Base-by-base conservation (phyloP, 495 filamentous ascomycete genomes). In the Lophium mytilinum region DNA sequence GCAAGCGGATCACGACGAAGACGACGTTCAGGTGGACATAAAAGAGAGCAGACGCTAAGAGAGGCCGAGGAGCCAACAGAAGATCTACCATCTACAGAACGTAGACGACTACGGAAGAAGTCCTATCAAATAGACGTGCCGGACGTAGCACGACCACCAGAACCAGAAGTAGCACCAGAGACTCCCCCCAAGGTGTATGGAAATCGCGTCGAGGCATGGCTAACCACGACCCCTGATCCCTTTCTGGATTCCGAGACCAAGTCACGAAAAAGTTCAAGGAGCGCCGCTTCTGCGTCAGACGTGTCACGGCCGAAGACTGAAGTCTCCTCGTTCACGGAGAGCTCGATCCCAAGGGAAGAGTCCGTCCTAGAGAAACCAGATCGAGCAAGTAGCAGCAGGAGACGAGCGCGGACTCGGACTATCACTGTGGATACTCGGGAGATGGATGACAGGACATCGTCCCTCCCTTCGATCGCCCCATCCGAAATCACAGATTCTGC, bases 131-230 rank as follows among this genome's bases (percentile, higher is more conserved):
- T 17, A 14, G 53, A 55, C n/a, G 21, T 34, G 19, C 43, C 33
- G 5, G 30, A 14, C 11, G 1, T 39, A 12, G 1, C 37, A 34
- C 47, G 9, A 17, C 42, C 37, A 14, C 59, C 18, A 9, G 52
- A 58, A 37, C 40, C 40, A n/a, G 9, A 14, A 9, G 45, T 19
- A 5, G 40, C 45, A 12, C 59, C 56, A 10, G 55, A 62, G 42
- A 62, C 63, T 1, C 56, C 59, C 19, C 55, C 63, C 6, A 58
- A 52, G 24, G 53, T 61, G 5, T 66, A 57, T 50, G 66, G 69
- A 30, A 72, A 56, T 54, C 62, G 70, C 1, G 56, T 74, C 3
- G 66, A 74, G 53, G 66, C 68, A 19, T 74, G 72, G 72, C 66
- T 74, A 10, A 53, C 55, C 9, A 56, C 37, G 30, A 67, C 67